Evolutionary conservation across 1,284 basidiomycete genomes (phyloP).

Genomic region (Cutaneotrichosporon dermatis): DNA sequence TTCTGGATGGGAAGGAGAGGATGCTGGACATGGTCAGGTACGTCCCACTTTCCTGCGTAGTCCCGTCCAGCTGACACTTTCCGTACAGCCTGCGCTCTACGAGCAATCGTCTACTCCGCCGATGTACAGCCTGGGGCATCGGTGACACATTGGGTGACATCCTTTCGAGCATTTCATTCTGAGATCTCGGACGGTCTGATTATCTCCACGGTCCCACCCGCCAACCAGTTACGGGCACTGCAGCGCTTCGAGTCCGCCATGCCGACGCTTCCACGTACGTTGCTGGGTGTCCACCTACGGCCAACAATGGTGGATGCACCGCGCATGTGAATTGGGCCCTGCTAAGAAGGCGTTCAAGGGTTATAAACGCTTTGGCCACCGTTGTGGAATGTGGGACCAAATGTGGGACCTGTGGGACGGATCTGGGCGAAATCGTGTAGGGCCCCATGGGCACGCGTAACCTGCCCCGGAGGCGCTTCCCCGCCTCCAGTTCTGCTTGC

Average conservation of each 20-base stretch:
- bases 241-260: too few relatives aligned
- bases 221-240: too few relatives aligned
- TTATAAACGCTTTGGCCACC: too few relatives aligned
- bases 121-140: conserved; percentile 12
- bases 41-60: background rate
- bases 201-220: too few relatives aligned
- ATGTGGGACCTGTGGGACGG: background rate
- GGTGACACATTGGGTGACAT: conserved; percentile 10
- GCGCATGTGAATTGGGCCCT: too few relatives aligned
- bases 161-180: conserved; percentile 5
- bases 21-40: conserved; percentile 12
- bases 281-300: too few relatives aligned
- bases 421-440: background rate
- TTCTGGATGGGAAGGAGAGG: conserved; percentile 9
- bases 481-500: background rate
- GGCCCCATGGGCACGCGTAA: too few relatives aligned
- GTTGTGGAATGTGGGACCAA: too few relatives aligned
- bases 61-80: background rate
- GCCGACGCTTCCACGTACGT: too few relatives aligned
- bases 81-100: conserved; percentile 9
- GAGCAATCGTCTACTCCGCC: conserved; percentile 9
- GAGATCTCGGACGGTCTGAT: background rate
- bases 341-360: too few relatives aligned
- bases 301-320: too few relatives aligned
- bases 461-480: too few relatives aligned